These are phyloP conservation scores for Oryza nivara DNA, from an alignment of 176 grass and related monocot species.

Conservation along the genomic window DNA sequence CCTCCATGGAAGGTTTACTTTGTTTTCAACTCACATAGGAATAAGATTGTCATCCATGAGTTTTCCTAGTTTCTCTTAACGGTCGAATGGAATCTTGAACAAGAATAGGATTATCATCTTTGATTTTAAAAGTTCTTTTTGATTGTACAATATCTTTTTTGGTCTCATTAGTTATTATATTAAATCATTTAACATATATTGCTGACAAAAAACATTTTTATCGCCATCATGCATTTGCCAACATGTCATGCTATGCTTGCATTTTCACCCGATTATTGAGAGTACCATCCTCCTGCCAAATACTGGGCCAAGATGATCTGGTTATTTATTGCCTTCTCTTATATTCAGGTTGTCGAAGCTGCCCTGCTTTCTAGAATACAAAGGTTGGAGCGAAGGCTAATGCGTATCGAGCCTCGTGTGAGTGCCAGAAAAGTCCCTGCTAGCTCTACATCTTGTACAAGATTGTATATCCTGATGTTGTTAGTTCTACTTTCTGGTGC, in stretches of 20 bases:
- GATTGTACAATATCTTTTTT: background rate
- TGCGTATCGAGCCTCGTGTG: slow-evolving; percentile 92
- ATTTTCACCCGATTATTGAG: background rate
- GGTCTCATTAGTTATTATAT: background rate
- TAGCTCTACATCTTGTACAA: slow-evolving; percentile 8
- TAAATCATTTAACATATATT: slow-evolving; percentile 27
- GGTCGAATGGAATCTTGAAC: slow-evolving; percentile 21
- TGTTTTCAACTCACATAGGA: slow-evolving; percentile 18
- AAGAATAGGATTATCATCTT: background rate
- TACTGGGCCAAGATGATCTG: slow-evolving; percentile 11
- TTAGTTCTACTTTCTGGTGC: background rate
- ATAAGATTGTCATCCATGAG: slow-evolving; percentile 8
- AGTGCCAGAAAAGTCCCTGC: slow-evolving; percentile 55
- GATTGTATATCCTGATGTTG: background rate
- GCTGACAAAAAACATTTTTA: background rate
- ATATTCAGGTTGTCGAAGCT: slow-evolving; percentile 90
- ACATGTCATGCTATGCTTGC: background rate
- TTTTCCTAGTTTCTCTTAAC: slow-evolving; percentile 6
- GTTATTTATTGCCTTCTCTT: slow-evolving; percentile 28
- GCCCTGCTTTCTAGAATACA: slow-evolving; percentile 93
- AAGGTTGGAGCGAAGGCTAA: slow-evolving; percentile 79
- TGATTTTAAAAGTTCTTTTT: slow-evolving; percentile 28
- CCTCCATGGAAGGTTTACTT: slow-evolving; percentile 13
- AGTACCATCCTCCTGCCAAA: background rate
- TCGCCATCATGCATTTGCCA: slow-evolving; percentile 11